phyloP scores from a whole-genome alignment of 495 filamentous ascomycete genomes.

The Penicillium flavigenum region DNA sequence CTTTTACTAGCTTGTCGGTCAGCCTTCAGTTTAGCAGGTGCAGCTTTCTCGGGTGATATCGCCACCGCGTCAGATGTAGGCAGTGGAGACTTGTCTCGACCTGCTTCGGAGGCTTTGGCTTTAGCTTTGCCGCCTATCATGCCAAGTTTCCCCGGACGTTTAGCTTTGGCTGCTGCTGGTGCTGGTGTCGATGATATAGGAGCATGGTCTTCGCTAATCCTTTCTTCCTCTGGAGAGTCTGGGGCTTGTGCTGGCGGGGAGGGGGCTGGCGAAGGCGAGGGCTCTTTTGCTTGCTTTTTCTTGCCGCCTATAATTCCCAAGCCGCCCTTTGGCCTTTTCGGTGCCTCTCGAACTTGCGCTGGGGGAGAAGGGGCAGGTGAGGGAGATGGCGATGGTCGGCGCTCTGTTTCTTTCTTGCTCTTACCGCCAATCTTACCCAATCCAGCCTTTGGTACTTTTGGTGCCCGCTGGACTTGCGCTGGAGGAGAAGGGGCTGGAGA shows the following conservation, averaged over 20 bases:
- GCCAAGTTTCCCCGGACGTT: slow-evolving; percentile 33
- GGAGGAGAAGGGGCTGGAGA: background rate
- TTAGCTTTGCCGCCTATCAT: slow-evolving; percentile 39
- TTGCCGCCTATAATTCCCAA: slow-evolving; percentile 44
- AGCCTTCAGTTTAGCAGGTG: background rate
- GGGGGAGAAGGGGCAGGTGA: background rate
- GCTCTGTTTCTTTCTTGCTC: background rate
- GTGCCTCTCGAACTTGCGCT: slow-evolving; percentile 10
- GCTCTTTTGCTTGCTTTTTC: slow-evolving; percentile 26
- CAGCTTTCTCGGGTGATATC: background rate
- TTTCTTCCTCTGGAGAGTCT: background rate
- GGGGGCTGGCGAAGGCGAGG: slow-evolving; percentile 8
- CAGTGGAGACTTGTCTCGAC: slow-evolving; percentile 1
- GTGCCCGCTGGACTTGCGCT: background rate
- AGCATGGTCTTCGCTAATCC: background rate
- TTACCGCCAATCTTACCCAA: slow-evolving; percentile 14
- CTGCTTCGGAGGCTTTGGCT: slow-evolving; percentile 2
- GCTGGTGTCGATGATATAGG: slow-evolving; percentile 7
- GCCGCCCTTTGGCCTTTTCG: slow-evolving; percentile 25
- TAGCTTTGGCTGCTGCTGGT: slow-evolving; percentile 21
- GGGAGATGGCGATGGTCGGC: background rate
- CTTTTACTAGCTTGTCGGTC: background rate
- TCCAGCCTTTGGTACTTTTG: slow-evolving; percentile 25
- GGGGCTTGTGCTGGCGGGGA: slow-evolving; percentile 8
- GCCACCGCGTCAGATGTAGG: slow-evolving; percentile 3